Conservation (phyloP, 2,329 filamentous ascomycete genomes). For the Canariomyces notabilis region DNA sequence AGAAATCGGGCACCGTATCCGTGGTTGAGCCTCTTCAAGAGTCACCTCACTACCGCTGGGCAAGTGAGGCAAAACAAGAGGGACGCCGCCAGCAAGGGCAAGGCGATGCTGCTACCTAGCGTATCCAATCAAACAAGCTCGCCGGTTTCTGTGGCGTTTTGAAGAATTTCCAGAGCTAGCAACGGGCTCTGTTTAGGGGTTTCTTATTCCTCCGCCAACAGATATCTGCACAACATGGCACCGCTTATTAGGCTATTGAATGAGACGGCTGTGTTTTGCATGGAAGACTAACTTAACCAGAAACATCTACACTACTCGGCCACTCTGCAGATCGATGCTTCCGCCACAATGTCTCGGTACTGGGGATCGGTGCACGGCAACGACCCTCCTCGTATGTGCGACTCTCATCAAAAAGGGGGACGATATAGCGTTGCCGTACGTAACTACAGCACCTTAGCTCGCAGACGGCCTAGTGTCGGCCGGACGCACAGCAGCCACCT, state of each 20-base stretch:
- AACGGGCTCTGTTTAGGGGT: background rate
- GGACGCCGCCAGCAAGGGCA: background rate
- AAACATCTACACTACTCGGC: too few species aligned
- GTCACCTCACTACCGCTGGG: too few species aligned
- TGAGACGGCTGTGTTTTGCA: too few species aligned
- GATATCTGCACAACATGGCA: background rate
- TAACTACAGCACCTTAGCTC: too few species aligned
- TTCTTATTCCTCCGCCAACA: background rate
- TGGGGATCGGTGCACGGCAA: too few species aligned
- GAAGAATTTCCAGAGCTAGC: background rate
- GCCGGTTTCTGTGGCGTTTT: background rate
- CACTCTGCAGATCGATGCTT: background rate
- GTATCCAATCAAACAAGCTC: background rate
- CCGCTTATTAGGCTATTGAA: too few species aligned
- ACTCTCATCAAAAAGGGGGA: too few species aligned
- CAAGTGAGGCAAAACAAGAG: background rate
- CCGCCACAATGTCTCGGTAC: background rate
- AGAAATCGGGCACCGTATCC: constrained; percentile 9
- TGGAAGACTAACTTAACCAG: too few species aligned
- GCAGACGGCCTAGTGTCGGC: too few species aligned
- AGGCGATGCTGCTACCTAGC: background rate
- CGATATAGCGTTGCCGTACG: too few species aligned
- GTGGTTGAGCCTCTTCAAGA: constrained; percentile 14
- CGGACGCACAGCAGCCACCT: too few species aligned
- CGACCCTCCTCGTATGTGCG: too few species aligned